Conservation (phyloP, 768 basidiomycete genomes). For the Neoboletus brunneissimus region DNA sequence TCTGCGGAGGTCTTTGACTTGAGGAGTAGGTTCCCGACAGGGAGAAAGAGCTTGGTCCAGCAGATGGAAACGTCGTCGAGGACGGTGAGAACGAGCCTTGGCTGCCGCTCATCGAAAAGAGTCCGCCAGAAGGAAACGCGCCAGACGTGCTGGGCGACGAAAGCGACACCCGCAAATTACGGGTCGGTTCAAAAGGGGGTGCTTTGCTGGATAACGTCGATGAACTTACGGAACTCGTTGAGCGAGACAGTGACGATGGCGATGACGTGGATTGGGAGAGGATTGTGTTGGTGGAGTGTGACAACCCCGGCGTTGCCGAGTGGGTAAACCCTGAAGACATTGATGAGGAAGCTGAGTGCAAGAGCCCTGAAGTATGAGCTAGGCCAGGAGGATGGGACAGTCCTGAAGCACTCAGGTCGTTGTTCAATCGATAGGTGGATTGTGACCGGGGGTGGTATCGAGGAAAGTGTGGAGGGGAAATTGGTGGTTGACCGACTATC, state of each 20-base stretch:
- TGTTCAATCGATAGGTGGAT: constrained; percentile 20
- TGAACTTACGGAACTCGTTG: constrained; percentile 27
- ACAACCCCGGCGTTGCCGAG: constrained; percentile 4
- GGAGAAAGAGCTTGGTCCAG: constrained; percentile 12
- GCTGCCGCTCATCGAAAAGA: constrained; percentile 9
- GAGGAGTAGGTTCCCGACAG: constrained; percentile 16
- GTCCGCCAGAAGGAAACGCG: constrained; percentile 8
- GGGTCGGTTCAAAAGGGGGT: constrained; percentile 51
- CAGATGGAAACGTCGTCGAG: constrained; percentile 7
- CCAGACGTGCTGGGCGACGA: constrained; percentile 20
- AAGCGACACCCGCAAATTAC: constrained; percentile 24
- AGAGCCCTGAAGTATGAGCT: constrained; percentile 8
- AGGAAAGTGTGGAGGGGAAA: constrained; percentile 28
- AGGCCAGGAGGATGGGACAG: constrained; percentile 19
- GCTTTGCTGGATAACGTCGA: constrained; percentile 54
- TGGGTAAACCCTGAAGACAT: constrained; percentile 14
- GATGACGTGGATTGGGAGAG: constrained; percentile 23
- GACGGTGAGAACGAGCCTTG: constrained; percentile 22
- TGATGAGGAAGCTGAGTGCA: constrained; percentile 16
- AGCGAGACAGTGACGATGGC: constrained; percentile 26
- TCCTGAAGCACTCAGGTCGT: constrained; percentile 13
- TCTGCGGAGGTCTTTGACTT: constrained; percentile 10
- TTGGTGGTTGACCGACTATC: constrained; percentile 13
- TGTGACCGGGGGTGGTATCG: constrained; percentile 30
- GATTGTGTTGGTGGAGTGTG: constrained; percentile 18